A percentile compares a stretch with the other conserved stretches of the same genome.
Evolutionary conservation across 176 grass and related monocot species (phyloP).

Genomic region (Cymbopogon citratus): DNA sequence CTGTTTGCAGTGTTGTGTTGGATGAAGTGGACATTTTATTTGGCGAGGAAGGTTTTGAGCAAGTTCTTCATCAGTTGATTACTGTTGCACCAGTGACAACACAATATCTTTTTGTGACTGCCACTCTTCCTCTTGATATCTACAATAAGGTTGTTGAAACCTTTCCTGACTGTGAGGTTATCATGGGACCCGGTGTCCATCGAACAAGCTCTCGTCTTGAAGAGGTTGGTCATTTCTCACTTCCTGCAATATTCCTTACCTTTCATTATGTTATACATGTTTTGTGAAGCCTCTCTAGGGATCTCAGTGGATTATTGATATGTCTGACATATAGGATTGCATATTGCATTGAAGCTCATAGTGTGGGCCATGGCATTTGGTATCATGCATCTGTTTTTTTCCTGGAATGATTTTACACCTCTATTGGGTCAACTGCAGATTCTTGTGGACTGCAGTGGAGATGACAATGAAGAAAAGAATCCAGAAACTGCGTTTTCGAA

Average conservation of each 20-base stretch:
- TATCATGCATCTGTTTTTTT: neutral
- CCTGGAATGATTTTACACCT: neutral
- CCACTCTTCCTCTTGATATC: slow-evolving; percentile 83
- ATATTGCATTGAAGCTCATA: neutral
- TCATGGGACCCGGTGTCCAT: slow-evolving; percentile 92
- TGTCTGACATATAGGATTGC: neutral
- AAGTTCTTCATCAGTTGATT: slow-evolving; percentile 79
- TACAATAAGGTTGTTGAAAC: slow-evolving; percentile 88
- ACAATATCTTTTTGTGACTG: slow-evolving; percentile 92
- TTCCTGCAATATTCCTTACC: neutral
- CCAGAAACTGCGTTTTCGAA: slow-evolving; percentile 83
- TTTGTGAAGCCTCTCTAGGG: neutral
- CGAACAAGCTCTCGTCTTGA: slow-evolving; percentile 86
- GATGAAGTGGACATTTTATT: slow-evolving; percentile 96
- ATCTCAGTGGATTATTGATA: neutral
- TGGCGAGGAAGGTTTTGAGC: slow-evolving; percentile 78
- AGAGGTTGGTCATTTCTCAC: slow-evolving; percentile 47
- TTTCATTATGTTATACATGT: neutral
- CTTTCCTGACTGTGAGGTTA: slow-evolving; percentile 83
- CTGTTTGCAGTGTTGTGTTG: slow-evolving; percentile 62
- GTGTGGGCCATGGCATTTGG: neutral
- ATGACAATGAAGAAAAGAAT: slow-evolving; percentile 70
- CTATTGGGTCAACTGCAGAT: slow-evolving; percentile 42
- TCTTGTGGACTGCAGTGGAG: slow-evolving; percentile 93
- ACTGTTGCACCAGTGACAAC: slow-evolving; percentile 61